Evolutionary conservation across 192 early-diverging fungal genomes (phyloP).

Genomic region (Umbelopsis ramanniana): DNA sequence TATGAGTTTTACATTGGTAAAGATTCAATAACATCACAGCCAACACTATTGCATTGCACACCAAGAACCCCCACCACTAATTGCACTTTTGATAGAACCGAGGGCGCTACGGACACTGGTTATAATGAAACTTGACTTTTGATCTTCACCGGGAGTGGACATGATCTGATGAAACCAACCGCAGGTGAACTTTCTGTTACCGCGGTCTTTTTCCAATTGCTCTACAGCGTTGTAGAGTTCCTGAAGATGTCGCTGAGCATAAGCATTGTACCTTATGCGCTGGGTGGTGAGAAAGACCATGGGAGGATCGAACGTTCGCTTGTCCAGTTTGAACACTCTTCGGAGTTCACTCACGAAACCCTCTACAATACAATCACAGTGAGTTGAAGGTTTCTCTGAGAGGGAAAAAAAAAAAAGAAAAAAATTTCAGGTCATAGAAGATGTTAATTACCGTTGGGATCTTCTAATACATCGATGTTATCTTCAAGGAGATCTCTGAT

Average conservation of each 20-base stretch:
- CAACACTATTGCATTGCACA: slow-evolving; percentile 9
- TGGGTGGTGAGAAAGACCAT: slow-evolving; percentile 53
- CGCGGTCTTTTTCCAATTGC: slow-evolving; percentile 40
- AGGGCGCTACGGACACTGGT: slow-evolving; percentile 44
- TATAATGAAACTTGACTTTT: slow-evolving; percentile 50
- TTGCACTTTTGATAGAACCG: not conserved
- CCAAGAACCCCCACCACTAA: not conserved
- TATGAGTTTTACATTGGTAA: not conserved
- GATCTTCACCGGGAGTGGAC: slow-evolving; percentile 41
- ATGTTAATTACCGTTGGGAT: slow-evolving; percentile 32
- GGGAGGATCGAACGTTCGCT: slow-evolving; percentile 42
- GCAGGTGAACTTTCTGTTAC: slow-evolving; percentile 50
- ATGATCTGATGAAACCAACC: slow-evolving; percentile 53
- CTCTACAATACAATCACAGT: slow-evolving; percentile 30
- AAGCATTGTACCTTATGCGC: slow-evolving; percentile 45
- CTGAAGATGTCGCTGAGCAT: slow-evolving; percentile 50
- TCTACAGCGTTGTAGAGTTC: slow-evolving; percentile 51
- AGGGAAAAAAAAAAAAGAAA: too few species aligned
- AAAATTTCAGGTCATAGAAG: not conserved
- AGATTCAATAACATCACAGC: not conserved
- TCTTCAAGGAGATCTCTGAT: slow-evolving; percentile 47
- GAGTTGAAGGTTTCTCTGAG: not conserved
- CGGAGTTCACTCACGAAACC: slow-evolving; percentile 53
- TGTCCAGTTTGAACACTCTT: slow-evolving; percentile 44
- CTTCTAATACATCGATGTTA: slow-evolving; percentile 48